A percentile compares a stretch with the other conserved stretches of the same genome.
Evolutionary conservation across 129 eudicot genomes (phyloP).

Genomic region (Helichrysum umbraculigerum): DNA sequence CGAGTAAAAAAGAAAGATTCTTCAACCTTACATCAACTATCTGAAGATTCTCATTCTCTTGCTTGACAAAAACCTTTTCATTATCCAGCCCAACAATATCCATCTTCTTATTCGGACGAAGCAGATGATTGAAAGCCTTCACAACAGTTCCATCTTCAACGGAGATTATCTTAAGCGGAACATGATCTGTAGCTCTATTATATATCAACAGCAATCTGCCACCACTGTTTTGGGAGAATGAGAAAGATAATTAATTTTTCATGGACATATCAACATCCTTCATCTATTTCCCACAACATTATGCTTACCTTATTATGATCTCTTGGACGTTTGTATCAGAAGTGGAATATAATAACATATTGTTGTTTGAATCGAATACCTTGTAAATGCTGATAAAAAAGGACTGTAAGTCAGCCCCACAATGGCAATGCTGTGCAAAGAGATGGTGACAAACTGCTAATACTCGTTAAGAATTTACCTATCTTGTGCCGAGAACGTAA

Average conservation of each 20-base stretch:
- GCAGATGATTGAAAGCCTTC: constrained; percentile 43
- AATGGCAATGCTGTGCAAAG: neutral
- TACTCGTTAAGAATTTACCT: constrained; percentile 35
- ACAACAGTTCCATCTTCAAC: constrained; percentile 47
- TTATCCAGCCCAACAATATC: constrained; percentile 49
- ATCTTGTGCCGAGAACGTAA: constrained; percentile 74
- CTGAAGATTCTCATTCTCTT: constrained; percentile 56
- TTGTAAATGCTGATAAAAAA: constrained; percentile 63
- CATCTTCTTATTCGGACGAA: constrained; percentile 47
- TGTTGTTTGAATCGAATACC: constrained; percentile 79
- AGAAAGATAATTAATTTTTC: neutral
- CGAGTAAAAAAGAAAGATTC: neutral
- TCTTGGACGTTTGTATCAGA: constrained; percentile 49
- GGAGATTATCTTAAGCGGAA: constrained; percentile 44
- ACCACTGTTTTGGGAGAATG: constrained; percentile 24
- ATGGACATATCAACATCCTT: neutral
- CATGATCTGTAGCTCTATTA: constrained; percentile 33
- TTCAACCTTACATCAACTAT: constrained; percentile 45
- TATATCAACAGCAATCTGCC: constrained; percentile 42
- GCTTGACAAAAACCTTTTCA: constrained; percentile 59
- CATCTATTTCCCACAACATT: neutral
- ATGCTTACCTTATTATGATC: constrained; percentile 52
- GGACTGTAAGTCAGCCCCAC: neutral
- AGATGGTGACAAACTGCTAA: neutral
- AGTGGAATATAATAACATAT: constrained; percentile 65